phyloP scores from a whole-genome alignment of 148 eudicot species.

The Talinum fruticosum region DNA sequence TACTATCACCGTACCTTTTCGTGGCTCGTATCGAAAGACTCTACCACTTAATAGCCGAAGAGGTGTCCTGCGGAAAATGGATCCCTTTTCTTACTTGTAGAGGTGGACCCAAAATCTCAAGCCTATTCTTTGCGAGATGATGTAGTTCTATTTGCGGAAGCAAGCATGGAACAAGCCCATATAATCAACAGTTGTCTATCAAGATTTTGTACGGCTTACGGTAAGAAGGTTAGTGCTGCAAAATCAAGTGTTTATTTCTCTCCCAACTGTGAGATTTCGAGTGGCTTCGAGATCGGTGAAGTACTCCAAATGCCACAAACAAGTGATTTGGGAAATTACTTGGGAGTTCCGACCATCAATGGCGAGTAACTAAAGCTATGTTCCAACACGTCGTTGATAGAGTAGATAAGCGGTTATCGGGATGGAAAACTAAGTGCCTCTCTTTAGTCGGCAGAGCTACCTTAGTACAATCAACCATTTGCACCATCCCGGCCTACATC shows the following conservation, averaged over 20 bases:
- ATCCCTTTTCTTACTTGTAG: neutral
- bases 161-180: neutral
- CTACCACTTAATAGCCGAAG: neutral
- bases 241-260: neutral
- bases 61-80: neutral
- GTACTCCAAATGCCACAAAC: neutral
- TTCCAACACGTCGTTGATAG: neutral
- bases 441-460: neutral
- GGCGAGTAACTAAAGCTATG: neutral
- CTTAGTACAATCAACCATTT: neutral
- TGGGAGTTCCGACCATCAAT: neutral
- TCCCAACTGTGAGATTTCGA: neutral
- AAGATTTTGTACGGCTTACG: neutral
- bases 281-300: neutral
- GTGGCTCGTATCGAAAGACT: neutral
- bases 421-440: neutral
- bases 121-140: neutral
- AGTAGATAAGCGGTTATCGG: neutral
- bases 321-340: neutral
- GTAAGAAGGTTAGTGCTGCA: neutral
- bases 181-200: neutral
- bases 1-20: neutral
- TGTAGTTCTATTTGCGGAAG: neutral
- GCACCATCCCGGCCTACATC: neutral
- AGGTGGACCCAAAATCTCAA: neutral